Percentiles rank a stretch among this genome's conserved stretches.
Conservation (phyloP, 116 monocot species). For the Posidonia oceanica region DNA sequence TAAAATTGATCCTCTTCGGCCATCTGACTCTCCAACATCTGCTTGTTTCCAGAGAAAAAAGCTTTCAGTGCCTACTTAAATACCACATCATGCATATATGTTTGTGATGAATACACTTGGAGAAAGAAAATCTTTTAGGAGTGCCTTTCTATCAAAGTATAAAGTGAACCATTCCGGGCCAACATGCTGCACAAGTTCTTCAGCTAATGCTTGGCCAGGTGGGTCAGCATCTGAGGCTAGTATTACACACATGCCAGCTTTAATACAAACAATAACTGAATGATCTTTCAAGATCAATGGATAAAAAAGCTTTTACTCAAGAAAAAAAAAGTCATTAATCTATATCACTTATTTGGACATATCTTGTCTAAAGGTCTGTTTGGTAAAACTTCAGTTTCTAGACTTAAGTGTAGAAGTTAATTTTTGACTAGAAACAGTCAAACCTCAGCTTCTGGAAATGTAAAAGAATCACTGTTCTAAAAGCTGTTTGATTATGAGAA, state of each 20-base stretch:
- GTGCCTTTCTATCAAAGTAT: not conserved
- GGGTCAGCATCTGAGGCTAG: constrained; percentile 57
- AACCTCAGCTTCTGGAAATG: too few species aligned
- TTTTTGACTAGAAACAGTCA: too few species aligned
- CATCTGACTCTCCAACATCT: constrained; percentile 91
- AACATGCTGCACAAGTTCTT: constrained; percentile 58
- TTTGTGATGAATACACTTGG: not conserved
- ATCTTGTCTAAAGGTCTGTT: constrained; percentile 28
- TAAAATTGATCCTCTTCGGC: constrained; percentile 55
- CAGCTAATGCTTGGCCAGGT: constrained; percentile 68
- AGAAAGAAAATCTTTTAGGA: not conserved
- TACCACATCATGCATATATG: not conserved
- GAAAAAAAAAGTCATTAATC: not conserved
- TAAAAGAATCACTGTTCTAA: too few species aligned
- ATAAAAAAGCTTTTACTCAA: not conserved
- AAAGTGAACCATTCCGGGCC: constrained; percentile 56
- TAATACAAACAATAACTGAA: not conserved
- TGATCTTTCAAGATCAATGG: not conserved
- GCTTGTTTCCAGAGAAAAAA: constrained; percentile 2
- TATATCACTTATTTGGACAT: not conserved
- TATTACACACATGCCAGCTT: constrained; percentile 8
- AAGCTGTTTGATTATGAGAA: too few species aligned
- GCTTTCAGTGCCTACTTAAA: not conserved
- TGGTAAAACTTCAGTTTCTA: too few species aligned
- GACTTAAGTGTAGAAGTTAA: too few species aligned